Conservation (phyloP, 2,329 filamentous ascomycete species). For the Ustulina deusta region DNA sequence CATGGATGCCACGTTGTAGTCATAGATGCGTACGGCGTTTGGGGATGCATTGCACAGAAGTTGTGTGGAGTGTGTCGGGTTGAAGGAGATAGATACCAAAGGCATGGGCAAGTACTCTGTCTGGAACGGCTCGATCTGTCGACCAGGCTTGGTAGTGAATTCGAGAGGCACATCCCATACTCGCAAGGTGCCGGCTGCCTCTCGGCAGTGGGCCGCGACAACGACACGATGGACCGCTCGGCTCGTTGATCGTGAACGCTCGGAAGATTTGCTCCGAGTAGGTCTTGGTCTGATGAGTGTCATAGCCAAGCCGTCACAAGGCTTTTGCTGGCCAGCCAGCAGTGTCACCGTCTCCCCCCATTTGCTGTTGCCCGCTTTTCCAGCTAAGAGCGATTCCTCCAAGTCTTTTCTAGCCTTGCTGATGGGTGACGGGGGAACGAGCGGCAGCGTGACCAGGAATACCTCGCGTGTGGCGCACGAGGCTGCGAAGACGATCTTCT, state of each 20-base stretch:
- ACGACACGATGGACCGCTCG: conserved; percentile 58
- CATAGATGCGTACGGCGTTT: conserved; percentile 71
- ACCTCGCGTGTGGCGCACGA: conserved; percentile 69
- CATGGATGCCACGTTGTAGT: conserved; percentile 67
- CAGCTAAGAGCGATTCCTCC: conserved; percentile 62
- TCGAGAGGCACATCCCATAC: conserved; percentile 70
- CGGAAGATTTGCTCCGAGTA: conserved; percentile 53
- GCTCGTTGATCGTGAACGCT: conserved; percentile 52
- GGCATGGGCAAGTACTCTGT: conserved; percentile 68
- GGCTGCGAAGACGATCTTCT: conserved; percentile 71
- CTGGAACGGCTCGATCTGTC: conserved; percentile 66
- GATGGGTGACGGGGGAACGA: conserved; percentile 70
- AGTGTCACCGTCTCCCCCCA: conserved; percentile 71
- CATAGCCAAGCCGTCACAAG: conserved; percentile 68
- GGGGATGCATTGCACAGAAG: conserved; percentile 67
- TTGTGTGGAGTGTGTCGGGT: conserved; percentile 68
- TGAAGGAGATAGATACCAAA: conserved; percentile 69
- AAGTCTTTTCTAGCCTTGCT: conserved; percentile 69
- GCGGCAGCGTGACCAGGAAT: conserved; percentile 69
- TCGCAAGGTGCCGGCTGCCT: conserved; percentile 69
- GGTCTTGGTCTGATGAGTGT: conserved; percentile 60
- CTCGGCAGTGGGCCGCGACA: conserved; percentile 70
- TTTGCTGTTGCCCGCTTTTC: conserved; percentile 68
- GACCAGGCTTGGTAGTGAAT: conserved; percentile 51
- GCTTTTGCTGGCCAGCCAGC: conserved; percentile 65